Base-by-base conservation (phyloP, 805 yeast genomes). In the Ogataea angusta region DNA sequence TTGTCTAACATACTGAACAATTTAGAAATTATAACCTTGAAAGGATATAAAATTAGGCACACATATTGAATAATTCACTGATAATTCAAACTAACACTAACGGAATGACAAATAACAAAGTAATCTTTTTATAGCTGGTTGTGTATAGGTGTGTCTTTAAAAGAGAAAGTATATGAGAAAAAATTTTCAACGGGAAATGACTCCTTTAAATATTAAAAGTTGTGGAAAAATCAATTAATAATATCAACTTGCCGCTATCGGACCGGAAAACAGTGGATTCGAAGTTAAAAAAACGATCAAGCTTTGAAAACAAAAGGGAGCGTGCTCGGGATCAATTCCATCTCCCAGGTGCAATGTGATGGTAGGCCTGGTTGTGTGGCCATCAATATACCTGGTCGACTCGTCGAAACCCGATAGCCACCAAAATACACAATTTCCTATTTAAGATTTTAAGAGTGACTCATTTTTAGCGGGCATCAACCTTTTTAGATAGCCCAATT, bases 11-110 rank as follows among this genome's bases (percentile, higher is more conserved):
- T 32, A 25, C 23, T 21, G 41, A 40, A 48, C 45, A 48, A 48
- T 43, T 43, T 35, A 45, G 44, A 48, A 42, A 41, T 36, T 34
- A 46, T 42, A 43, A 43, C 50, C 46, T 39, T 18, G 23, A 40
- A 16, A 24, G 43, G 43, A 35, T 41, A 41, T 42, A 46, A 51
- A 47, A 46, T 51, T 45, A 51, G 46, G 54, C 54, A 48, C 54
- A 48, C 54, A 51, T 51, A 43, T 48, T 45, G 52, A 39, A 27
- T 38, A 3, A 24, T 26, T 31, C 13, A 21, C 30, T 42, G 35
- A 33, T 29, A 25, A 40, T 29, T 40, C 35, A 40, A 40, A 34
- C 38, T 40, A 40, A 34, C 33, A 33, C 37, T 13, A 28, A 33
- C 22, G 33, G 18, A 24, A 23, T 18, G 21, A 23, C 21, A 22